Evolutionary conservation across 2,329 filamentous ascomycete species (phyloP), one percentile per base, ranked within the genome.

Genomic region (Aspergillus quadricinctus): DNA sequence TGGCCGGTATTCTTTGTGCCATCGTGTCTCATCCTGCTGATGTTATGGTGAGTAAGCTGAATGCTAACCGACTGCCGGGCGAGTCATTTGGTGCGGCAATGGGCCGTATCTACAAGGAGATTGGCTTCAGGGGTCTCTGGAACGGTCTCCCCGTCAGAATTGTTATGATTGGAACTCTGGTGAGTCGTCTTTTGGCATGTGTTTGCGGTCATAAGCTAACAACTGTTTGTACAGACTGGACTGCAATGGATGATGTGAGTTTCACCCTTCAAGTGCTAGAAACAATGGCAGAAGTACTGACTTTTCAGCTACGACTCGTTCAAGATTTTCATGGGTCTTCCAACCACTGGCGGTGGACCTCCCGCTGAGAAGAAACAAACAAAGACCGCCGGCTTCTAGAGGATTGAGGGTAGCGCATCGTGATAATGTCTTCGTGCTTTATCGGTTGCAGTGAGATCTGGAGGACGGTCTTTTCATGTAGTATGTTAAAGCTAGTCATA

Each of bases 231-330:
- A 21, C 53, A 76, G 64, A 95, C 90, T 21, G 90, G 89, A 57
- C 78, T 96, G 59, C 92, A 96, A 78, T 96, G 91, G 91, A 90
- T 95, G 87, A 94, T 92, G 72, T 94, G 92, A 77, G 88, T 83
- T n/a, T 50, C 11, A 11, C 7, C 31, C 2, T 40, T 28, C 8
- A 53, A 37, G 1, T 17, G 5, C 5, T 27, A 21, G 23, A 27
- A 14, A 14, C 21, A 23, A 11, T 27, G 11, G 9, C 31, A 14
- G 11, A 21, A 31, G 37, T 61, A 55, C 69, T 73, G 57, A 72
- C 66, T 29, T 52, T 51, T 31, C 56, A 76, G 73, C 57, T 78
- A 75, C 59, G 89, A 93, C 68, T 91, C 88, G 64, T 92, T 92
- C 82, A 93, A 94, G 83, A 90, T 94, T 69, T 90, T 90, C 71